These are phyloP conservation scores for Cladobotryum protrusum DNA, from an alignment of 2,329 filamentous ascomycete species.

Conservation along the genomic window DNA sequence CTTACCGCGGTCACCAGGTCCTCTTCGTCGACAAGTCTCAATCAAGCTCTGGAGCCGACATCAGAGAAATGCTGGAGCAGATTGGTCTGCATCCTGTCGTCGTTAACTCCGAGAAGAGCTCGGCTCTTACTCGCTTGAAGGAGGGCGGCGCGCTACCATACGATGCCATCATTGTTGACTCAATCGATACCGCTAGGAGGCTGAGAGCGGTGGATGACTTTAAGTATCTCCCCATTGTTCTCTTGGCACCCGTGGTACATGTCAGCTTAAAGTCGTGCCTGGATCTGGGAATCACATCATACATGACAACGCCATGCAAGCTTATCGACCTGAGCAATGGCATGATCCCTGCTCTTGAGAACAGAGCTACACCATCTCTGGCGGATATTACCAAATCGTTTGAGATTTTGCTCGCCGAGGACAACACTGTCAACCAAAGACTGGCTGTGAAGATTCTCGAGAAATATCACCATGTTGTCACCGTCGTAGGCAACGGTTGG, in stretches of 20 bases:
- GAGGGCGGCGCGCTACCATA: constrained; percentile 61
- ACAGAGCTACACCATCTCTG: constrained; percentile 81
- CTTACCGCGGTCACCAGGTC: constrained; percentile 89
- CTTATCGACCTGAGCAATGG: constrained; percentile 93
- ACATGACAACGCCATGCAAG: constrained; percentile 95
- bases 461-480: constrained; percentile 90
- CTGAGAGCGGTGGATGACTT: constrained; percentile 86
- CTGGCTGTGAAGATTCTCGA: constrained; percentile 94
- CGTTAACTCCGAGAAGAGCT: constrained; percentile 71
- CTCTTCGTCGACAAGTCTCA: constrained; percentile 91
- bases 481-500: constrained; percentile 89
- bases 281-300: constrained; percentile 95
- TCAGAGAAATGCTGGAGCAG: constrained; percentile 68
- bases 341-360: constrained; percentile 91
- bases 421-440: constrained; percentile 95
- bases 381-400: constrained; percentile 94
- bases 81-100: constrained; percentile 78
- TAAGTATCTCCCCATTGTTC: constrained; percentile 94
- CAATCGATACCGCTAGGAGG: constrained; percentile 80
- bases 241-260: constrained; percentile 81
- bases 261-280: constrained; percentile 90
- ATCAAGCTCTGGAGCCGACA: constrained; percentile 69
- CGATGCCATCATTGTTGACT: constrained; percentile 94
- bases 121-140: constrained; percentile 46
- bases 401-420: constrained; percentile 90